phyloP scores from a whole-genome alignment of 2,329 filamentous ascomycete genomes.

The Fusarium hainanense region DNA sequence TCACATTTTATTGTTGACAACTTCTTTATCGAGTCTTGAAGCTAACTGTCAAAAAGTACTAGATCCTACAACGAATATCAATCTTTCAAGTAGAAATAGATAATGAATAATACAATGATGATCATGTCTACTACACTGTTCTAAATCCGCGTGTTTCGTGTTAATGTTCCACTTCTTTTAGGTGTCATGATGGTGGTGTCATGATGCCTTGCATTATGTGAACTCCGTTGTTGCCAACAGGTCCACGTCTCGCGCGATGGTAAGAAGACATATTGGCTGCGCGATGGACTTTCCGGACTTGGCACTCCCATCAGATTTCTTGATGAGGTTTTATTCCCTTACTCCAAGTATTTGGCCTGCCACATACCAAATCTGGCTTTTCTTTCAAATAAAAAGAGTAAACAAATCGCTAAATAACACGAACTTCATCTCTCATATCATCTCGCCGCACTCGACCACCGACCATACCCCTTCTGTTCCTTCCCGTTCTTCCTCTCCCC shows the following conservation, averaged over 20 bases:
- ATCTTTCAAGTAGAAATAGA: not conserved
- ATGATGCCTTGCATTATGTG: not conserved
- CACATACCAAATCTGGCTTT: not conserved
- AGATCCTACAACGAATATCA: not conserved
- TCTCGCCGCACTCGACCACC: constrained; percentile 69
- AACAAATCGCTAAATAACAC: constrained; percentile 47
- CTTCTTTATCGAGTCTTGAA: constrained; percentile 5
- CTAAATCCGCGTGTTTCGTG: not conserved
- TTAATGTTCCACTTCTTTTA: not conserved
- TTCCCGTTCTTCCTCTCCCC: constrained; percentile 85
- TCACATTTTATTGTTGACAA: constrained; percentile 22
- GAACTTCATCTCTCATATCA: constrained; percentile 55
- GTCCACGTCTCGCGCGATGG: not conserved
- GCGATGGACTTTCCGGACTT: not conserved
- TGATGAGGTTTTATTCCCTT: not conserved
- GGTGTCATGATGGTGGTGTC: not conserved
- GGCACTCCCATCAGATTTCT: not conserved
- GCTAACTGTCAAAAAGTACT: constrained; percentile 42
- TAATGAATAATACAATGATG: not conserved
- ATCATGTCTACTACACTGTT: not conserved
- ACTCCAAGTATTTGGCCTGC: not conserved
- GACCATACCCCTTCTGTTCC: constrained; percentile 90
- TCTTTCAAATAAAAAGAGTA: not conserved
- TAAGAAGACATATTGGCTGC: too few species aligned
- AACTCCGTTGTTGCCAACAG: not conserved